A percentile compares a stretch with the other conserved stretches of the same genome.
phyloP scores from a whole-genome alignment of 208 protist genomes.

The Trypanosoma cruzi region DNA sequence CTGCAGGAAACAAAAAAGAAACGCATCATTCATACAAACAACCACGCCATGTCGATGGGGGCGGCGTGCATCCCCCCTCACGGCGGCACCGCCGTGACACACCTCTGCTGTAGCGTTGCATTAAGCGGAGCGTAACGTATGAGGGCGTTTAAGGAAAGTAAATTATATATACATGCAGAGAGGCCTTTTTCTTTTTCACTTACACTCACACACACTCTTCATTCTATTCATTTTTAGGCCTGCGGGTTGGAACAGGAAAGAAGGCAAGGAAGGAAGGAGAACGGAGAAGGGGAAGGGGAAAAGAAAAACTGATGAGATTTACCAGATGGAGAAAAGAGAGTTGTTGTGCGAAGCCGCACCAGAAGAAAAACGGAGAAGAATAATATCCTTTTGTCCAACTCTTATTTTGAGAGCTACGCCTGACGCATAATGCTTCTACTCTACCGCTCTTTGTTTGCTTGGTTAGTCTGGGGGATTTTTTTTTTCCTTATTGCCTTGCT shows the following conservation, averaged over 20 bases:
- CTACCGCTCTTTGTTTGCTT: background rate
- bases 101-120: background rate
- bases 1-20: background rate
- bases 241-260: background rate
- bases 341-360: background rate
- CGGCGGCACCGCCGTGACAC: slow-evolving; percentile 12
- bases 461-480: background rate
- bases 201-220: too few relatives aligned
- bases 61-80: background rate
- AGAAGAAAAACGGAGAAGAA: background rate
- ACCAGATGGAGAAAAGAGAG: background rate
- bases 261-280: background rate
- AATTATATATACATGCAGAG: slow-evolving; percentile 3
- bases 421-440: background rate
- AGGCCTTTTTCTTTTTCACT: slow-evolving; percentile 7
- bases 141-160: background rate
- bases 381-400: background rate
- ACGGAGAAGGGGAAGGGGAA: background rate
- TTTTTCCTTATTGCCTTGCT: background rate
- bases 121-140: background rate
- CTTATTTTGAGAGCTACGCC: background rate
- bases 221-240: background rate
- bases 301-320: background rate
- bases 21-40: slow-evolving; percentile 1
- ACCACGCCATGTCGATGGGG: background rate